Evolutionary conservation across 805 yeast genomes (phyloP).

Genomic region (Ogataea chonburiensis): DNA sequence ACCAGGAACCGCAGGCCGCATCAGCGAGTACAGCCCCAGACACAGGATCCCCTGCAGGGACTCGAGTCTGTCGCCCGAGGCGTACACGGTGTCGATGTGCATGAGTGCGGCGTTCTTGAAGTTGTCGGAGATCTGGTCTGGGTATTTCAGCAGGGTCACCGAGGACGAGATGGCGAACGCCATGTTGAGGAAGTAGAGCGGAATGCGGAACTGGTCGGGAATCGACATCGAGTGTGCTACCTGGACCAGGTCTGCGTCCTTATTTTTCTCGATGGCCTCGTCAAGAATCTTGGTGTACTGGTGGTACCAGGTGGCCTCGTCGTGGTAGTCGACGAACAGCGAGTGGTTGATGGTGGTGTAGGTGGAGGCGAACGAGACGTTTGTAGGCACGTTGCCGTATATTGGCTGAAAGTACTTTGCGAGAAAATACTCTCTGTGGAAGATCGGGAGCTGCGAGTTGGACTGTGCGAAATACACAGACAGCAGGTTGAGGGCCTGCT

Average conservation of each 20-base stretch:
- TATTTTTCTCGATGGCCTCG: slow-evolving; percentile 20
- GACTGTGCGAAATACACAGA: slow-evolving; percentile 72
- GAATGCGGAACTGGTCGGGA: slow-evolving; percentile 48
- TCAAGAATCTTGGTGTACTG: slow-evolving; percentile 40
- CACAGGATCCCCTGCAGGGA: slow-evolving; percentile 70
- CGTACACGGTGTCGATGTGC: slow-evolving; percentile 55
- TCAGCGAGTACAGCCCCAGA: slow-evolving; percentile 67
- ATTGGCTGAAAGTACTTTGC: slow-evolving; percentile 69
- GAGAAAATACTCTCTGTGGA: slow-evolving; percentile 79
- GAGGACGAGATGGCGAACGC: slow-evolving; percentile 81
- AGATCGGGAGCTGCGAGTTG: slow-evolving; percentile 78
- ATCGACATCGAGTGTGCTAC: slow-evolving; percentile 40
- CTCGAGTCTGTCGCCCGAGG: slow-evolving; percentile 62
- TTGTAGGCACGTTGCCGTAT: slow-evolving; percentile 63
- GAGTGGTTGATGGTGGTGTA: slow-evolving; percentile 45
- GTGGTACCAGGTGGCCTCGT: slow-evolving; percentile 47
- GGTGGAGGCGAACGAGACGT: slow-evolving; percentile 57
- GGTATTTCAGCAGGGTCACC: slow-evolving; percentile 65
- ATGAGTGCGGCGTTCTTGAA: slow-evolving; percentile 65
- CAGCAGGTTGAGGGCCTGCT: slow-evolving; percentile 63
- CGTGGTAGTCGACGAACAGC: slow-evolving; percentile 28
- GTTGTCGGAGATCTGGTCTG: slow-evolving; percentile 63
- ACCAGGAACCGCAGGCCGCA: slow-evolving; percentile 89
- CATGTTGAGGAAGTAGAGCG: slow-evolving; percentile 71
- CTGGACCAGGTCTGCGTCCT: slow-evolving; percentile 32